phyloP scores from a whole-genome alignment of 2,329 filamentous ascomycete species.

The Malbranchea cinnamomea region DNA sequence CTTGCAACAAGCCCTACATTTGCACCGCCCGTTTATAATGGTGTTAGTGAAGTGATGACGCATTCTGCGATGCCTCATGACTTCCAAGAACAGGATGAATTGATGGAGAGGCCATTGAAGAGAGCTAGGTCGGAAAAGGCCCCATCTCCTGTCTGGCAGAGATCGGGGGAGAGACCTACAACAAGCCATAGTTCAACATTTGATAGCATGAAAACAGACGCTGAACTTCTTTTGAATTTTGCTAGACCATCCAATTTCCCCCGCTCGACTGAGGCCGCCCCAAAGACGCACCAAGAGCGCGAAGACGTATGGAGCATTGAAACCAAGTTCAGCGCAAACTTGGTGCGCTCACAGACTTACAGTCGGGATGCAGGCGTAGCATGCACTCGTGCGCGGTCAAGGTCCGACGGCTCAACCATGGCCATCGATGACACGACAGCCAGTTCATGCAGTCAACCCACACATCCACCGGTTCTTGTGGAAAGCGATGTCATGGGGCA shows the following conservation, averaged over 20 bases:
- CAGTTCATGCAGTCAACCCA: no score
- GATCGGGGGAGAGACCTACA: constrained; percentile 14
- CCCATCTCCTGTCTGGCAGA: constrained; percentile 26
- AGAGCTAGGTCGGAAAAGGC: constrained; percentile 45
- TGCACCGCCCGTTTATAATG: constrained; percentile 19
- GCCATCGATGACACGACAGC: no score
- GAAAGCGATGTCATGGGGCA: no score
- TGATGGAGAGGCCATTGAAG: constrained; percentile 39
- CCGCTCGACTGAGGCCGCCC: no score
- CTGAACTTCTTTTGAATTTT: constrained; percentile 33
- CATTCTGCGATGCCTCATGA: constrained; percentile 13
- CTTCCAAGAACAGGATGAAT: constrained; percentile 9
- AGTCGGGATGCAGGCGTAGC: constrained; percentile 9
- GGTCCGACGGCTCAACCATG: no score
- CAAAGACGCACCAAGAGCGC: no score
- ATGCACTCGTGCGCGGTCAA: constrained; percentile 24
- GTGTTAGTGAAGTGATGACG: constrained; percentile 13
- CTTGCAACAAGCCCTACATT: constrained; percentile 34
- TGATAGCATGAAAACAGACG: constrained; percentile 30
- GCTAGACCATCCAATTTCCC: constrained; percentile 25
- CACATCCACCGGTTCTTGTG: no score
- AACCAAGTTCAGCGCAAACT: no score
- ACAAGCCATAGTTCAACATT: constrained; percentile 17
- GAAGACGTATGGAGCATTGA: no score
- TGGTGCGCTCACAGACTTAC: constrained; percentile 1